Percentiles rank a stretch among this genome's conserved stretches.
Conservation (phyloP, 1,284 basidiomycete genomes). For the Lentinus polychrous region DNA sequence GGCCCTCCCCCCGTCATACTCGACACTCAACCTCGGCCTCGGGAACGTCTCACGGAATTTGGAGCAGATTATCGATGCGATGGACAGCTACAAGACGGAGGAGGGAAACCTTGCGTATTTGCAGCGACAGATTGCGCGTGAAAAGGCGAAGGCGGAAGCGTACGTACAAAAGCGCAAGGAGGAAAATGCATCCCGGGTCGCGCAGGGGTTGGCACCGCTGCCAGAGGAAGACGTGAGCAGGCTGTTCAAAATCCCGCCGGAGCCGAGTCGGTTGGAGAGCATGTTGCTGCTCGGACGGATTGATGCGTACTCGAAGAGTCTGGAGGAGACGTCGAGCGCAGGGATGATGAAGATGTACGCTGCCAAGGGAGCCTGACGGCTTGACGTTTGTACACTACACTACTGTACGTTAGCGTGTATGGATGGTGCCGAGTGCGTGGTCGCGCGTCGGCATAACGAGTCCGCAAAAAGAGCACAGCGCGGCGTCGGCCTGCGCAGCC, state of each 20-base stretch:
- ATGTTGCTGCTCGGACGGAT: constrained; percentile 83
- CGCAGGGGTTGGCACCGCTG: constrained; percentile 81
- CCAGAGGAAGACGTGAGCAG: constrained; percentile 82
- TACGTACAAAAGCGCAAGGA: constrained; percentile 82
- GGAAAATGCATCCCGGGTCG: constrained; percentile 80
- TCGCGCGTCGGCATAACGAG: too few species aligned
- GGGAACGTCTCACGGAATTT: constrained; percentile 60
- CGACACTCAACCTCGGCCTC: constrained; percentile 55
- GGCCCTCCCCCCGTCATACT: constrained; percentile 48
- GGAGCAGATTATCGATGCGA: constrained; percentile 77
- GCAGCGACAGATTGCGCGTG: constrained; percentile 85
- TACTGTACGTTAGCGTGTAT: not conserved
- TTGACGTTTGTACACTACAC: not conserved
- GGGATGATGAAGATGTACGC: constrained; percentile 75
- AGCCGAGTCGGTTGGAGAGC: constrained; percentile 88
- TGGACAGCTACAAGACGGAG: constrained; percentile 85
- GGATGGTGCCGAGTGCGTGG: not conserved
- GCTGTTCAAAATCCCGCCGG: constrained; percentile 83
- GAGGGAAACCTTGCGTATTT: constrained; percentile 93
- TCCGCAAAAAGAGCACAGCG: too few species aligned
- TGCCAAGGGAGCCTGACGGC: constrained; percentile 31
- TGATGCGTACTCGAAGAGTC: constrained; percentile 74
- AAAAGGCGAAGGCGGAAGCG: constrained; percentile 78
- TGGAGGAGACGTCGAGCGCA: constrained; percentile 66
- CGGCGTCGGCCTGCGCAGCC: too few species aligned